Conservation (phyloP, 768 basidiomycete species). For the Trichaptum fuscoviolaceum region DNA sequence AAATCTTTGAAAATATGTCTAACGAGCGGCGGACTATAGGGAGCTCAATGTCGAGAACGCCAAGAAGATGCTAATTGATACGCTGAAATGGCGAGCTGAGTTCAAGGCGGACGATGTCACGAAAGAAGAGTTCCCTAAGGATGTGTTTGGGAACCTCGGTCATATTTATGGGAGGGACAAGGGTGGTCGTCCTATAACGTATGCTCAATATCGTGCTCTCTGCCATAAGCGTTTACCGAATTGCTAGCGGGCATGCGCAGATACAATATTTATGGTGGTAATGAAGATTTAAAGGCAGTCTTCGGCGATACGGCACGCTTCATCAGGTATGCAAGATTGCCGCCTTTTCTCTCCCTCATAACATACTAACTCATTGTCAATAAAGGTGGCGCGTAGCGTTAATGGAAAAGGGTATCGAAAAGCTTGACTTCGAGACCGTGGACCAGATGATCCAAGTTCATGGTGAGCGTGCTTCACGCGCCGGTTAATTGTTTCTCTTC, state of each 20-base stretch:
- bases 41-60: slow-evolving; percentile 51
- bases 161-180: slow-evolving; percentile 68
- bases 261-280: slow-evolving; percentile 77
- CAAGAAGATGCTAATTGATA: slow-evolving; percentile 59
- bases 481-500: not conserved
- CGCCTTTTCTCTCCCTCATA: slow-evolving; percentile 16
- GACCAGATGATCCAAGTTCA: slow-evolving; percentile 75
- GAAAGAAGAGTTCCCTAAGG: slow-evolving; percentile 56
- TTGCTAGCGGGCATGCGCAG: slow-evolving; percentile 27
- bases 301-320: slow-evolving; percentile 75
- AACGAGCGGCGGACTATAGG: slow-evolving; percentile 24
- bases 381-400: slow-evolving; percentile 72
- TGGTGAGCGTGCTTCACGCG: slow-evolving; percentile 31
- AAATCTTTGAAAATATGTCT: not conserved
- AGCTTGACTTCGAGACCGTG: slow-evolving; percentile 66
- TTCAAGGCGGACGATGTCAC: slow-evolving; percentile 57
- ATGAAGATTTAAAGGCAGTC: slow-evolving; percentile 58
- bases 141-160: slow-evolving; percentile 60
- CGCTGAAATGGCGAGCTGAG: slow-evolving; percentile 65
- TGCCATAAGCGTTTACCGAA: not conserved
- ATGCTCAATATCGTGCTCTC: slow-evolving; percentile 21
- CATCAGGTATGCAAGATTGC: slow-evolving; percentile 45
- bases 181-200: slow-evolving; percentile 64
- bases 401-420: slow-evolving; percentile 61
- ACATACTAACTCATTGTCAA: slow-evolving; percentile 7